Conservation (phyloP, 768 basidiomycete genomes). For the Kwoniella pini region DNA sequence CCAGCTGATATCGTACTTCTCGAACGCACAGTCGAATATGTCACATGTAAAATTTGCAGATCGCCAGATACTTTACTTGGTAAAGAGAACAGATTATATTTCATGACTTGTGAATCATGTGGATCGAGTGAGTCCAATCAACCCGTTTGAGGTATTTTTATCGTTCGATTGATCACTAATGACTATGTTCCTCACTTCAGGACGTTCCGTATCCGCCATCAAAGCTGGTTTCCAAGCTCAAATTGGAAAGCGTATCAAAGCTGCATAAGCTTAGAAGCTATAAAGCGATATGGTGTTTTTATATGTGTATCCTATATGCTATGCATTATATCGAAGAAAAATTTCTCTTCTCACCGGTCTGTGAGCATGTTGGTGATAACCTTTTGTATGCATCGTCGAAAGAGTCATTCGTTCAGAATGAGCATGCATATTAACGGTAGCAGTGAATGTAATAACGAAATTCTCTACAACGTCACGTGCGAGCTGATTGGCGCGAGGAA, state of each 20-base stretch:
- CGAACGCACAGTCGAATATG: conserved; percentile 79
- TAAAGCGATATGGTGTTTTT: neutral
- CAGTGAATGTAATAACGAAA: too few relatives aligned
- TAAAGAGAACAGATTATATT: conserved; percentile 99
- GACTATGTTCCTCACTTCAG: conserved; percentile 29
- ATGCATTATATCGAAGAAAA: conserved; percentile 9
- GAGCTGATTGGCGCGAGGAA: too few relatives aligned
- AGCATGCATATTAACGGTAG: too few relatives aligned
- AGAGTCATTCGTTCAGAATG: too few relatives aligned
- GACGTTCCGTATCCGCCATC: conserved; percentile 91
- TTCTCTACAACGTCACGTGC: too few relatives aligned
- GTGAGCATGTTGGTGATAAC: too few relatives aligned
- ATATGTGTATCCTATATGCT: neutral
- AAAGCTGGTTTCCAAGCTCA: conserved; percentile 99
- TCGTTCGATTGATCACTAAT: too few relatives aligned
- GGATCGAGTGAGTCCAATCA: conserved; percentile 47
- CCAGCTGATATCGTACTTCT: neutral
- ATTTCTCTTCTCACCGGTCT: too few relatives aligned
- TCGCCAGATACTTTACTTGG: conserved; percentile 94
- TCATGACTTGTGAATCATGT: conserved; percentile 60
- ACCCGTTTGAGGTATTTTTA: too few relatives aligned
- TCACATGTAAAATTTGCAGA: conserved; percentile 99
- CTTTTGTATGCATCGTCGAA: too few relatives aligned
- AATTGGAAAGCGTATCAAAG: conserved; percentile 55
- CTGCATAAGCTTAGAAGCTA: conserved; percentile 22